Evolutionary conservation across 306 rosid species (phyloP), one percentile per base, ranked within the genome.

Genomic region (Prunus dulcis): DNA sequence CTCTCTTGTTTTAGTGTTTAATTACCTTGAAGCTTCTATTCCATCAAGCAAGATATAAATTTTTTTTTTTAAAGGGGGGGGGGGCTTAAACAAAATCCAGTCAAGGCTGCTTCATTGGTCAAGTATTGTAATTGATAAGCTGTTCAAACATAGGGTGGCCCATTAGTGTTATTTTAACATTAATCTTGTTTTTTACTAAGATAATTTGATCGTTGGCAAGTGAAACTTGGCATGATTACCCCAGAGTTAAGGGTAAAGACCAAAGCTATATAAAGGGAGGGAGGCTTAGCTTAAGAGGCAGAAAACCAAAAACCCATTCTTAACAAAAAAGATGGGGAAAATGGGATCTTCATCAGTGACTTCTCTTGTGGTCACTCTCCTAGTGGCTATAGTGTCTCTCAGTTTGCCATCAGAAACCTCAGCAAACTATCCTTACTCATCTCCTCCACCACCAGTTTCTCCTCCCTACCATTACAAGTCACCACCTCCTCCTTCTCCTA

Each of bases 261-360:
- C 72, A 69, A 53, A 80, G 82, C 89, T 89, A 91, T 91, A 88
- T 83, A 91, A 83, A 74, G 88, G 64, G 75, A 41, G 3, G 47
- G 58, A 41, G 32, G 66, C 56, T 64, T 1, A 25, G 12, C 6
- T 34, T 56, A 71, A 38, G 65, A 62, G 62, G 56, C 76, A 87
- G 78, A 20, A 45, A 60, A 79, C 67, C 83, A 23, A 75, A 66
- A 74, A 52, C 84, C 80, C 72, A 38, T 41, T 67, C 25, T 22
- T 46, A 32, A 68, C 84, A 15, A 50, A 74, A 74, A 12, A 19
- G 75, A 76, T 71, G 79, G 82, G 79, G 23, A 84, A 79, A 79
- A 90, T 88, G 96, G 80, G 92, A 85, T n/a, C 25, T 32, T 79
- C 88, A 18, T 19, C 51, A 14, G 76, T 84, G 89, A 76, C 89